A percentile compares a stretch with the other conserved stretches of the same genome.
Conservation (phyloP, 495 filamentous ascomycete genomes). For the Daldinia grandis region DNA sequence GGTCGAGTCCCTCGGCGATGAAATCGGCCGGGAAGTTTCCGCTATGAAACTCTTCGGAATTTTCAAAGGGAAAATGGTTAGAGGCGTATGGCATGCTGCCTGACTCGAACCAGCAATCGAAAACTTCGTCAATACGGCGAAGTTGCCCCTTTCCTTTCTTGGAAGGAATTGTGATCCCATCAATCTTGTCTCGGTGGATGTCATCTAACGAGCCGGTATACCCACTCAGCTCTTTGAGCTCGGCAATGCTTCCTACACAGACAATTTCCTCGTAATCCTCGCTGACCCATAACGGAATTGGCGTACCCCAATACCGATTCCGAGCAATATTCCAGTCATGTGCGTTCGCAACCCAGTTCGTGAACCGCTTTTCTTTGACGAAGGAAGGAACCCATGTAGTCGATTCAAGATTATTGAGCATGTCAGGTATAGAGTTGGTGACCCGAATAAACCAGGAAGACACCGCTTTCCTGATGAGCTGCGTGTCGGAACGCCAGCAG, state of each 20-base stretch:
- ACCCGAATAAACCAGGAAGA: constrained; percentile 97
- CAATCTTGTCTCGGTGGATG: constrained; percentile 93
- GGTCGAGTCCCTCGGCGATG: constrained; percentile 95
- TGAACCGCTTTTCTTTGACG: constrained; percentile 91
- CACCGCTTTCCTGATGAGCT: constrained; percentile 92
- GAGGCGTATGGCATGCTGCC: constrained; percentile 97
- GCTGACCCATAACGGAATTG: constrained; percentile 91
- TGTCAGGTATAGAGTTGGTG: constrained; percentile 81
- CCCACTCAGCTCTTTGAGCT: constrained; percentile 87
- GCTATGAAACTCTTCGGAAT: constrained; percentile 78
- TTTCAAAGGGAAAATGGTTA: constrained; percentile 94
- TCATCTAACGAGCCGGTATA: constrained; percentile 87
- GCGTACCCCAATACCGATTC: constrained; percentile 97
- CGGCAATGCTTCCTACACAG: constrained; percentile 84
- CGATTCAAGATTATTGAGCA: constrained; percentile 87
- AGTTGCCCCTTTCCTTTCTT: constrained; percentile 87
- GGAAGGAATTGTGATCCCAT: constrained; percentile 95
- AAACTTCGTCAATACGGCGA: constrained; percentile 86
- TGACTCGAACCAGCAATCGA: constrained; percentile 95
- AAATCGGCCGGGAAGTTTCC: constrained; percentile 92
- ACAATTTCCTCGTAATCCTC: constrained; percentile 87
- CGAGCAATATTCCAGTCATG: constrained; percentile 97
- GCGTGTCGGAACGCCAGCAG: constrained; percentile 95
- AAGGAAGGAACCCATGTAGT: constrained; percentile 95
- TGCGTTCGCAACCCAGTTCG: constrained; percentile 86